Base-by-base conservation (phyloP, 2,329 filamentous ascomycete genomes). In the Sclerotinia glacialis region DNA sequence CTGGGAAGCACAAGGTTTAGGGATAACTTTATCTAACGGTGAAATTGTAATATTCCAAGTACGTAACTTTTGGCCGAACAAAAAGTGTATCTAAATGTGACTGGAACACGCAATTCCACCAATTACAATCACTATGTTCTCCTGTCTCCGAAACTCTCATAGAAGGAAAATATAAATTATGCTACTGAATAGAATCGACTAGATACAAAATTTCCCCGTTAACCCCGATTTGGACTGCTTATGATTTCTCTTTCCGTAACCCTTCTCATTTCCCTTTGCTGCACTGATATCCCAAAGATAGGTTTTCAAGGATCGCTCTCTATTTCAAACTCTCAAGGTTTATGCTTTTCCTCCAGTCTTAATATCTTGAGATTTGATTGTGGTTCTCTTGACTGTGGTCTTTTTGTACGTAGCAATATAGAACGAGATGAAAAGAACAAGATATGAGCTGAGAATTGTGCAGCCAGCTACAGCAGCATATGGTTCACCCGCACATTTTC, bases 391-490 rank as follows among this genome's bases (percentile, higher is more conserved):
- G 78, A 87, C 86, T 69, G 89, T 88, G 84, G 92, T 93, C 83
- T 89, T 90, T 83, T 89, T 90, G 83, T 99, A 99, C 69, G 94
- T 99, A 72, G 93, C 93, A 74, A 96, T 85, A 86, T 98, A 99
- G 89, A 99, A 99, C 61, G 90, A 94, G 81, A 99, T 96, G 88
- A 99, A 99, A 72, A 99, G 91, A 70, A 98, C 85, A 68, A 99
- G 87, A 86, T 98, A 98, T 31, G 92, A 96, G 81, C 87, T 93
- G 77, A 98, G 84, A 75, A 97, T 96, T 72, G 85, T 91, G 73
- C 97, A 96, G 73, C 94, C 94, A 68, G 93, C 85, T 76, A 97
- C 91, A 53, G 94, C 94, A 60, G 94, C 94, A 76, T 97, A 98
- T 80, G 98, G 94, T 83, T 98, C 94, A 75, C 94, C 94, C 52